Conservation (phyloP, 1,284 basidiomycete genomes). For the Ustilago bromivora region DNA sequence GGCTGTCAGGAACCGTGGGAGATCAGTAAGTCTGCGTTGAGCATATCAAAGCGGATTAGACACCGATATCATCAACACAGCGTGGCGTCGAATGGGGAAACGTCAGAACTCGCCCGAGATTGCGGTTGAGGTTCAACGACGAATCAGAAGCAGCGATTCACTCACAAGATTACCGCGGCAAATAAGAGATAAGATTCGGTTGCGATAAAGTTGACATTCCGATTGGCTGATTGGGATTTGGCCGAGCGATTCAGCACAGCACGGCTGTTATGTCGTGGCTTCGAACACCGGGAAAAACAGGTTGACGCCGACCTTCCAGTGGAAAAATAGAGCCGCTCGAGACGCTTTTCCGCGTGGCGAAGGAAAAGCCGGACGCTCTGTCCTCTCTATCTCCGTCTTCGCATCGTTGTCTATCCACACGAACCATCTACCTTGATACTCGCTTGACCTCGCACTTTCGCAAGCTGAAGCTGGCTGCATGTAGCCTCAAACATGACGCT, state of each 20-base stretch:
- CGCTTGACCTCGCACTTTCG: too few species aligned
- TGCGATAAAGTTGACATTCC: not conserved
- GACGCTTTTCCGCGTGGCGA: constrained; percentile 5
- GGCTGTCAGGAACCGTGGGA: not conserved
- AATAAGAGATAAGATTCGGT: constrained; percentile 18
- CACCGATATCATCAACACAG: not conserved
- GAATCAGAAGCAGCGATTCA: constrained; percentile 9
- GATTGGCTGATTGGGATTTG: constrained; percentile 7
- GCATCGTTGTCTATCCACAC: too few species aligned
- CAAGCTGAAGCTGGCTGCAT: not conserved
- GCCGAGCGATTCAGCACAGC: not conserved
- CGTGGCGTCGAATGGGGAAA: constrained; percentile 6
- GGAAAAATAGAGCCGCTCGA: not conserved
- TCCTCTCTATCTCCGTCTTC: too few species aligned
- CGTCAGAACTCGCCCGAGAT: constrained; percentile 19
- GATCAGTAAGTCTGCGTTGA: not conserved
- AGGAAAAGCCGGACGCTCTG: not conserved
- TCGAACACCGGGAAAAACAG: not conserved
- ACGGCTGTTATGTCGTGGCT: not conserved
- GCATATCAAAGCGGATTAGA: not conserved
- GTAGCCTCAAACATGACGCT: constrained; percentile 16
- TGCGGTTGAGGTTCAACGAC: not conserved
- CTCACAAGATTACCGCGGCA: not conserved
- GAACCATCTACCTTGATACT: too few species aligned
- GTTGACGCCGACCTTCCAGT: not conserved